Evolutionary conservation across 225 moss, liverwort and hornwort species (phyloP).

Genomic region (Neckera pumila): DNA sequence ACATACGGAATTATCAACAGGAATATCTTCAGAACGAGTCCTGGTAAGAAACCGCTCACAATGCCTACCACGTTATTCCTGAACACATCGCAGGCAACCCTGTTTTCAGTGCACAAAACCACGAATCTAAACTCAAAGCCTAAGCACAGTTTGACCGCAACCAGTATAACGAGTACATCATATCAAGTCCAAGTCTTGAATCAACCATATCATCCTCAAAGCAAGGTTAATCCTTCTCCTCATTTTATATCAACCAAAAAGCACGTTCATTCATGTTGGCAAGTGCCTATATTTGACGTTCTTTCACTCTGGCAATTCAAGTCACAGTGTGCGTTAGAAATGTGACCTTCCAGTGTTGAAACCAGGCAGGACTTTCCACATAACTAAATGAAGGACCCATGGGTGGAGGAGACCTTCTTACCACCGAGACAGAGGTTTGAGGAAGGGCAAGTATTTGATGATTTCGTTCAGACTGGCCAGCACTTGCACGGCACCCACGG

Average conservation of each 20-base stretch:
- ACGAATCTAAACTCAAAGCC: background rate
- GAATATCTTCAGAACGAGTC: constrained; percentile 42
- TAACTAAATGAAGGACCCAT: background rate
- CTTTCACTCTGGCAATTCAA: background rate
- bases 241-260: background rate
- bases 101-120: background rate
- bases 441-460: constrained; percentile 30
- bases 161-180: background rate
- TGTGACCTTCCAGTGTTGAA: background rate
- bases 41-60: constrained; percentile 55
- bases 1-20: constrained; percentile 44
- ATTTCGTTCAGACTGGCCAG: constrained; percentile 60
- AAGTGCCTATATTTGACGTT: background rate
- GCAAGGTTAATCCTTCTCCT: background rate
- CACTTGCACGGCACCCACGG: constrained; percentile 71
- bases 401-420: constrained; percentile 1
- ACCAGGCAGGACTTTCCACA: background rate
- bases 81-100: background rate
- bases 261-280: too few relatives aligned
- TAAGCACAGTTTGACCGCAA: background rate
- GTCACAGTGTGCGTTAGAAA: background rate
- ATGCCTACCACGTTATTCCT: constrained; percentile 35
- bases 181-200: background rate
- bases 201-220: background rate
- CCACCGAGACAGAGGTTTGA: constrained; percentile 25